Evolutionary conservation across 768 basidiomycete species (phyloP), one percentile per base, ranked within the genome.

Genomic region (Cubamyces sp.): DNA sequence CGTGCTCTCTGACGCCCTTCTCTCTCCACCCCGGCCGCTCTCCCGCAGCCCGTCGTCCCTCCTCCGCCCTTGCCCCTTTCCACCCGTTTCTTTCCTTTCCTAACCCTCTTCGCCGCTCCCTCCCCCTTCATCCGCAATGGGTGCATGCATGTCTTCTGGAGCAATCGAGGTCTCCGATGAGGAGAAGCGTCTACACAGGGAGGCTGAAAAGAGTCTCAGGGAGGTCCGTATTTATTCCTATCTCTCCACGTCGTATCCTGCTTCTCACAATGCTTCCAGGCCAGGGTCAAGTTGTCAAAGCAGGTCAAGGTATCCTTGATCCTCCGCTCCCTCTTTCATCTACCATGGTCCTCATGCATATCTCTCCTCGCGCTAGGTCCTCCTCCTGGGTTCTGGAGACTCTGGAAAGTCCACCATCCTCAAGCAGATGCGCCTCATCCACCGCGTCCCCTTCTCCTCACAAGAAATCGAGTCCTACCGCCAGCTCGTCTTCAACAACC

Each of bases 391-490:
- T 45, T 95, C 95, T 45, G 95, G 95, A 28, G 95, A 96, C 72
- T 92, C 90, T 34, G 95, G 95, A 23, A 98, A 97, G 76, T 92
- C 91, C 6, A 97, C 95, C 9, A 83, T 97, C 70, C 82, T 95
- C 74, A 95, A 94, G 91, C 95, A 98, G 89, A 98, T 98, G 96
- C 88, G 95, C 41, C 80, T 97, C 41, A 97, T 99, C 52, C 96
- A 98, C 76, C 84, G 86, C 61, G 79, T 93, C 1, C 89, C 92
- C 0, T 99, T 97, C 76, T 84, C 88, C 0, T 54, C 83, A 0
- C 83, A 86, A 68, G 97, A 98, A 74, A 82, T 91, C 41, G 96
- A 98, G 75, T 85, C 82, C 16, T 97, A 90, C 69, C 87, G 96
- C 1, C 96, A 96, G 69, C 86, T 97, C 47, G 87, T 95, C 11